Evolutionary conservation across 148 eudicot species (phyloP), one percentile per base, ranked within the genome.

Genomic region (Simmondsia chinensis): DNA sequence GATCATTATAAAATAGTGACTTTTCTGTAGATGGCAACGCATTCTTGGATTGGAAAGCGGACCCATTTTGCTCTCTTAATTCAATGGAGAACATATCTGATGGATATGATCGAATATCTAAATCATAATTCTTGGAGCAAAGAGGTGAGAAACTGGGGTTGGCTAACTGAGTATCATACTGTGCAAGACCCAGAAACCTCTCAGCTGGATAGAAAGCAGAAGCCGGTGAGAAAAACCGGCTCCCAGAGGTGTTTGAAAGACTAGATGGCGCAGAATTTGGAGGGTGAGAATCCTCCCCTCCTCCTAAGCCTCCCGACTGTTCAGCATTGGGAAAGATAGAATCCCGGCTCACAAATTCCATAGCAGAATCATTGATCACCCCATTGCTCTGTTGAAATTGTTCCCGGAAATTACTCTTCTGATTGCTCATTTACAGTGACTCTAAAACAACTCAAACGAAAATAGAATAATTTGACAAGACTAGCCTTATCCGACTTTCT

Each of bases 41-140:
- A 33, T 4, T 61, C 25, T 54, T 63, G 5, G 73, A 55, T 49
- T 62, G 72, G n/a, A 64, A 54, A 33, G 22, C 56, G 2, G 52
- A 43, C 34, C 59, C 61, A 26, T 17, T 50, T 53, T 53, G 69
- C 29, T 59, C 57, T 1, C 32, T 20, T 37, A 52, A 40, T 25
- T 39, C 63, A 18, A 28, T 50, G 46, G 64, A 60, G n/a, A 69
- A 63, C 30, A 59, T 68, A 54, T 72, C 48, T 11, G 41, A 54
- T 12, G 74, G 63, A 33, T 69, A 58, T 8, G 56, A 54, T 1
- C 36, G 51, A 32, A 37, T 39, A 7, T 65, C 75, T 12, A 63
- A 14, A 57, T 66, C 70, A 51, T 46, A 50, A 33, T 15, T 55
- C 59, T 55, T 65, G 12, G 60, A 33, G 9, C 46, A 27, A 18